Evolutionary conservation across 441 rosid species (phyloP).

Genomic region (Raphanus hybrid): DNA sequence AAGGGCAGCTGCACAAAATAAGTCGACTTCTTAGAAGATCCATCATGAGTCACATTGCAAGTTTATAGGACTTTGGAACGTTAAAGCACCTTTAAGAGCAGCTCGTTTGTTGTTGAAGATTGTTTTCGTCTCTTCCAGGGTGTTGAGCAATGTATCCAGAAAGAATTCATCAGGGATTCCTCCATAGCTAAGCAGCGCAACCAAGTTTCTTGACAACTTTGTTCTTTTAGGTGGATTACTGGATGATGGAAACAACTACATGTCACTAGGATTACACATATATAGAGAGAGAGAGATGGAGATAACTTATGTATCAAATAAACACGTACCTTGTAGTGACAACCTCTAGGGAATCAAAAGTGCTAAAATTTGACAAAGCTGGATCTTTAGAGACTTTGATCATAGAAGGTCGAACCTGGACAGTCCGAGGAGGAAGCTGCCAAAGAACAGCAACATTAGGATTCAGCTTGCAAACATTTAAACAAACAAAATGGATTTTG

Average conservation of each 20-base stretch:
- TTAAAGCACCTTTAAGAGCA: constrained; percentile 63
- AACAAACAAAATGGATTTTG: background rate
- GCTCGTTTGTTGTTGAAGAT: constrained; percentile 49
- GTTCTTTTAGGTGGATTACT: constrained; percentile 50
- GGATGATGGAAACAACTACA: constrained; percentile 5
- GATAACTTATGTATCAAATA: background rate
- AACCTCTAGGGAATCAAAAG: constrained; percentile 63
- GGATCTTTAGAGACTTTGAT: constrained; percentile 60
- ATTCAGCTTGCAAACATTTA: background rate
- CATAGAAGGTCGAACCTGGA: constrained; percentile 70
- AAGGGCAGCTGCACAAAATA: constrained; percentile 52
- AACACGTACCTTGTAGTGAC: constrained; percentile 60
- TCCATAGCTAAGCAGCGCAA: constrained; percentile 73
- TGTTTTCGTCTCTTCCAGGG: constrained; percentile 54
- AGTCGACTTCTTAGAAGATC: constrained; percentile 11
- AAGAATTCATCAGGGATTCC: constrained; percentile 68
- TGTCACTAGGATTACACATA: background rate
- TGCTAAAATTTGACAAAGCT: constrained; percentile 28
- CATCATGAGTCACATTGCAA: background rate
- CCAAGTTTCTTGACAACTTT: constrained; percentile 56
- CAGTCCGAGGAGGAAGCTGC: constrained; percentile 58
- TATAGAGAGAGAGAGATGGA: background rate
- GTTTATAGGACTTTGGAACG: background rate
- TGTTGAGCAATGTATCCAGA: constrained; percentile 47
- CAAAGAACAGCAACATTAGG: constrained; percentile 21